Percentiles rank a stretch among this genome's conserved stretches.
Evolutionary conservation across 179 eudicot genomes (phyloP).

Genomic region (Pouteria campechiana): DNA sequence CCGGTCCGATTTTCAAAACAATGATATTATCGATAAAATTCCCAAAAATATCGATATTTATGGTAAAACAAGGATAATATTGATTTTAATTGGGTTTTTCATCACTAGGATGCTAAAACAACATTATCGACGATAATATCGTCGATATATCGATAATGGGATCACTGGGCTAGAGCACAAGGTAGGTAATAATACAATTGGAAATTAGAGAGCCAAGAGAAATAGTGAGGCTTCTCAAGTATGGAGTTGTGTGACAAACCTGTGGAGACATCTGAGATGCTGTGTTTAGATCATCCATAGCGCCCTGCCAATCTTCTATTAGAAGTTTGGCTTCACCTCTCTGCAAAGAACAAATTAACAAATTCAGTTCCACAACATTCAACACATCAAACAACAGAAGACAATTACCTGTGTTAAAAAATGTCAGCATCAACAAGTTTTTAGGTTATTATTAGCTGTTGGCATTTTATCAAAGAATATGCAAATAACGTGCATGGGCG

Average conservation of each 20-base stretch:
- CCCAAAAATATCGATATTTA: too few species aligned
- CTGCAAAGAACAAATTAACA: slow-evolving; percentile 23
- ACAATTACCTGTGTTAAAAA: neutral
- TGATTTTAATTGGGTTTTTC: too few species aligned
- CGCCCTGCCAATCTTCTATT: slow-evolving; percentile 93
- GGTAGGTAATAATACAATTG: neutral
- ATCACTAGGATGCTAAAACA: too few species aligned
- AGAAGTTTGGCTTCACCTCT: slow-evolving; percentile 96
- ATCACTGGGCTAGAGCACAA: too few species aligned
- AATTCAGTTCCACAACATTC: slow-evolving; percentile 1
- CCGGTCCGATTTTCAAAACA: too few species aligned
- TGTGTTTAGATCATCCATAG: slow-evolving; percentile 76
- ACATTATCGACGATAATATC: too few species aligned
- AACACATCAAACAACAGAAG: neutral
- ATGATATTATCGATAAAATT: too few species aligned
- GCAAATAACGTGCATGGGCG: too few species aligned
- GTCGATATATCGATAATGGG: too few species aligned
- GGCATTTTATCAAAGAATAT: too few species aligned
- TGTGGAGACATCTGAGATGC: slow-evolving; percentile 93
- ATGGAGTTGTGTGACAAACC: slow-evolving; percentile 27
- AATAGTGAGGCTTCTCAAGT: neutral
- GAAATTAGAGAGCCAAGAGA: neutral
- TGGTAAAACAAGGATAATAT: too few species aligned
- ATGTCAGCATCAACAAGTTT: neutral
- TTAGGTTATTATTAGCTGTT: too few species aligned